Conservation (phyloP, 73 alveolate species). For the Uronychia binucleata region DNA sequence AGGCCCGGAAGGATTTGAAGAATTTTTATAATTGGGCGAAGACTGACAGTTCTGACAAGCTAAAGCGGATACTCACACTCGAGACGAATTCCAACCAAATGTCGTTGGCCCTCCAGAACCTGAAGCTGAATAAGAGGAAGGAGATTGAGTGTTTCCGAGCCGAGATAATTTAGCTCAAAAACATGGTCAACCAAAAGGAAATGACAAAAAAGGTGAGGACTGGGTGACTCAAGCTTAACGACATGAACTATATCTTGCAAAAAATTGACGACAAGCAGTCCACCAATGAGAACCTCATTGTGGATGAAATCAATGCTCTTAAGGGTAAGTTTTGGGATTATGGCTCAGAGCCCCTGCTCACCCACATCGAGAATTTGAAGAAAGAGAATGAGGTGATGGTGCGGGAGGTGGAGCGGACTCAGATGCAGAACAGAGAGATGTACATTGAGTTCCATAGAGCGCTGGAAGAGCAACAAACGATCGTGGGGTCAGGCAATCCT, state of each 20-base stretch:
- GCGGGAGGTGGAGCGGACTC: slow-evolving; percentile 29
- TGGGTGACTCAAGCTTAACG: neutral
- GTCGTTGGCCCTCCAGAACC: neutral
- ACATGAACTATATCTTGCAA: neutral
- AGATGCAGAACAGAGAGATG: slow-evolving; percentile 22
- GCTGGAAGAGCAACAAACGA: neutral
- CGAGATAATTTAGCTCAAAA: neutral
- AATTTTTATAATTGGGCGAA: neutral
- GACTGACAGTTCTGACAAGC: neutral
- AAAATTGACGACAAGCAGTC: neutral
- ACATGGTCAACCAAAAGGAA: neutral
- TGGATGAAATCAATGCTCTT: neutral
- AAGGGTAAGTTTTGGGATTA: neutral
- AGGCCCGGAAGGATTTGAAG: neutral
- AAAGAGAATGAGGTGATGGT: slow-evolving; percentile 30
- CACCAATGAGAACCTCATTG: neutral
- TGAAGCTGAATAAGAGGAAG: neutral
- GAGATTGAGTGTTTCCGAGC: neutral
- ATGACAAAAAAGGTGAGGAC: neutral
- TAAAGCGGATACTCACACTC: neutral
- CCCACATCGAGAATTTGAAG: slow-evolving; percentile 9
- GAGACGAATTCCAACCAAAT: neutral
- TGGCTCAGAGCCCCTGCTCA: slow-evolving; percentile 5
- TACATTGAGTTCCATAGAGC: neutral
- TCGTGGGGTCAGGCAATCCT: too few relatives aligned